Percentiles rank a stretch among this genome's conserved stretches.
Conservation (phyloP, 176 grass and related monocot genomes). For the Musa itinerans region DNA sequence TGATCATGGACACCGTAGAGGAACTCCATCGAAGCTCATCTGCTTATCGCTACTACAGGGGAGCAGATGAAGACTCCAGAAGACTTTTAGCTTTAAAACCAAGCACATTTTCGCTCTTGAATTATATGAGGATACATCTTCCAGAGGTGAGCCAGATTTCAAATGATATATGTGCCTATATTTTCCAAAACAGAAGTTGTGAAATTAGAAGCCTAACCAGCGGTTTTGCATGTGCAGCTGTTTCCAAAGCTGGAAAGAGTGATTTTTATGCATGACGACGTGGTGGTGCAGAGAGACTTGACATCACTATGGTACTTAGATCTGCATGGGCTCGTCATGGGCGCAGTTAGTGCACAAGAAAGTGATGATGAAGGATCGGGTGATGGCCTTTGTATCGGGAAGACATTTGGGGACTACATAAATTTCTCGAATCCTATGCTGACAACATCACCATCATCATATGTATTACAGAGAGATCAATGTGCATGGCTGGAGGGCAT, state of each 20-base stretch:
- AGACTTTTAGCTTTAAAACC: slow-evolving; percentile 56
- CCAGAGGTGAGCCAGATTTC: slow-evolving; percentile 48
- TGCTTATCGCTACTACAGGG: slow-evolving; percentile 17
- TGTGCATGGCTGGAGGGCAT: slow-evolving; percentile 78
- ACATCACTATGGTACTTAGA: slow-evolving; percentile 54
- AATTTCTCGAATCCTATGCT: slow-evolving; percentile 63
- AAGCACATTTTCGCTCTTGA: slow-evolving; percentile 59
- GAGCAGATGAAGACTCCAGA: slow-evolving; percentile 31
- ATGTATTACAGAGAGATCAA: slow-evolving; percentile 18
- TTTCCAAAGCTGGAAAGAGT: slow-evolving; percentile 68
- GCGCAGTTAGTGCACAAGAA: slow-evolving; percentile 38
- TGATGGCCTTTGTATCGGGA: slow-evolving; percentile 37
- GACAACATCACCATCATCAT: slow-evolving; percentile 12
- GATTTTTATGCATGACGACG: slow-evolving; percentile 84
- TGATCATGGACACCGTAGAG: slow-evolving; percentile 60
- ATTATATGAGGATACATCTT: slow-evolving; percentile 93
- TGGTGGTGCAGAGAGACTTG: slow-evolving; percentile 70
- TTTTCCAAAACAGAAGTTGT: background rate
- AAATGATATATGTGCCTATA: background rate
- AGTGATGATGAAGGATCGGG: slow-evolving; percentile 3
- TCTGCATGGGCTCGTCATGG: slow-evolving; percentile 56
- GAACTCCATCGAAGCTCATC: slow-evolving; percentile 47
- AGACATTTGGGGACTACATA: slow-evolving; percentile 45
- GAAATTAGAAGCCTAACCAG: background rate
- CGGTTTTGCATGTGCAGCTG: slow-evolving; percentile 37